A percentile compares a stretch with the other conserved stretches of the same genome.
These are phyloP conservation scores for Trifolium repens DNA, from an alignment of 306 rosid genomes.

Conservation along the genomic window DNA sequence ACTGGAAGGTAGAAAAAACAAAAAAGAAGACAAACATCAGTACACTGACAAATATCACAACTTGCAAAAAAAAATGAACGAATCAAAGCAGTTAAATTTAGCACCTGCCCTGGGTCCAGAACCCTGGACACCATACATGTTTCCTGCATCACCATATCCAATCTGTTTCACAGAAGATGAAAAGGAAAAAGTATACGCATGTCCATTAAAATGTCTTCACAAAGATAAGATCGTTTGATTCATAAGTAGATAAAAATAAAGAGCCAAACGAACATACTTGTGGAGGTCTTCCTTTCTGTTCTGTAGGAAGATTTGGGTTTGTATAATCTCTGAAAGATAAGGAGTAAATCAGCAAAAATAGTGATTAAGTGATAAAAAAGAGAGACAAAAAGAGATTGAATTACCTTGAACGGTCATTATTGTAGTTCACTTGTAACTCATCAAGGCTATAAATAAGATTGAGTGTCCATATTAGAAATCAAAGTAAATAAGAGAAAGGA, in stretches of 20 bases:
- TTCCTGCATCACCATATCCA: constrained; percentile 84
- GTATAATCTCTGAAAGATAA: constrained; percentile 77
- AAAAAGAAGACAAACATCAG: constrained; percentile 45
- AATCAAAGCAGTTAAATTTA: constrained; percentile 38
- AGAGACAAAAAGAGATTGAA: constrained; percentile 36
- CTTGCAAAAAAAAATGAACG: constrained; percentile 34
- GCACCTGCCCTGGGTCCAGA: constrained; percentile 85
- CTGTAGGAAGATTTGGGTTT: constrained; percentile 89
- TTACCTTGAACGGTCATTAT: constrained; percentile 98
- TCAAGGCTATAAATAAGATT: constrained; percentile 81
- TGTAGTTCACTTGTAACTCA: constrained; percentile 95
- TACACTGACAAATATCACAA: constrained; percentile 30
- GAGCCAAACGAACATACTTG: constrained; percentile 58
- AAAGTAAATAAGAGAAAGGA: constrained; percentile 26
- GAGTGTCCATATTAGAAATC: constrained; percentile 22
- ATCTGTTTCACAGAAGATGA: constrained; percentile 56
- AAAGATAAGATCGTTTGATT: constrained; percentile 20
- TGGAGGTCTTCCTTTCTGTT: constrained; percentile 89
- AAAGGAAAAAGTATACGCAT: not conserved
- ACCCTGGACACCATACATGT: constrained; percentile 56
- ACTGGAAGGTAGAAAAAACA: constrained; percentile 43
- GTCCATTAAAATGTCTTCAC: constrained; percentile 23
- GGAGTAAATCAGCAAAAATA: constrained; percentile 24
- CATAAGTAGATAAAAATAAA: constrained; percentile 33
- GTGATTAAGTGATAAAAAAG: constrained; percentile 4